A percentile compares a stretch with the other conserved stretches of the same genome.
Conservation (phyloP, 2,329 filamentous ascomycete genomes). For the Malbranchea cinnamomea region DNA sequence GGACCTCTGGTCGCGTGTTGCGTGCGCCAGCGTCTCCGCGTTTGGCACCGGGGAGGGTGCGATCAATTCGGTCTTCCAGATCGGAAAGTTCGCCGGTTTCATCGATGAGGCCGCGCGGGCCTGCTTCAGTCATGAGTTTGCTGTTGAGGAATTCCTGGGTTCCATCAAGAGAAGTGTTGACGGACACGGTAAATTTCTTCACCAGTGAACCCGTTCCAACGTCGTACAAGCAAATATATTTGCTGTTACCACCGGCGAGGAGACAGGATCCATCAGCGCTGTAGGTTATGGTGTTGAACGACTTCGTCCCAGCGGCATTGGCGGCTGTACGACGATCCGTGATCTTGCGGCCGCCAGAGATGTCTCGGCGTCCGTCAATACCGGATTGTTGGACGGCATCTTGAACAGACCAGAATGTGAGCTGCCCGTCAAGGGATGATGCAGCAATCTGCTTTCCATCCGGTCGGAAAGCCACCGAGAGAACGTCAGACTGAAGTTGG, state of each 20-base stretch:
- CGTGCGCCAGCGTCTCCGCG: slow-evolving; percentile 73
- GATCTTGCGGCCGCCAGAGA: slow-evolving; percentile 79
- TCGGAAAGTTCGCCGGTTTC: slow-evolving; percentile 80
- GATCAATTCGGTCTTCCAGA: slow-evolving; percentile 68
- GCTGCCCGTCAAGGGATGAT: slow-evolving; percentile 80
- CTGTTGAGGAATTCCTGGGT: slow-evolving; percentile 97
- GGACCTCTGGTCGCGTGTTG: slow-evolving; percentile 63
- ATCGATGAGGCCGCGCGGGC: slow-evolving; percentile 71
- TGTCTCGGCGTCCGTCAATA: slow-evolving; percentile 78
- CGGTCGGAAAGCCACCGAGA: slow-evolving; percentile 73
- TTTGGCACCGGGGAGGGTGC: slow-evolving; percentile 67
- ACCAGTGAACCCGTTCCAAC: slow-evolving; percentile 78
- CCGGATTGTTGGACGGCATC: slow-evolving; percentile 77
- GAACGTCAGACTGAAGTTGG: slow-evolving; percentile 79
- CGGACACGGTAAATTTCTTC: slow-evolving; percentile 89
- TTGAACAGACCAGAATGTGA: slow-evolving; percentile 87
- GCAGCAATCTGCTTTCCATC: slow-evolving; percentile 85
- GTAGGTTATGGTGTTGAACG: slow-evolving; percentile 75
- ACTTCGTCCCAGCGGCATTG: slow-evolving; percentile 79
- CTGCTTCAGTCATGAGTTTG: slow-evolving; percentile 77
- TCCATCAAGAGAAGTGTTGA: slow-evolving; percentile 89
- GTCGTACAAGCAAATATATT: slow-evolving; percentile 97
- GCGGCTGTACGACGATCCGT: slow-evolving; percentile 82
- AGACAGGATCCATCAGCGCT: slow-evolving; percentile 85
- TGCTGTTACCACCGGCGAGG: slow-evolving; percentile 86